Base-by-base conservation (phyloP, 2,329 filamentous ascomycete species). In the Fusarium annulatum region DNA sequence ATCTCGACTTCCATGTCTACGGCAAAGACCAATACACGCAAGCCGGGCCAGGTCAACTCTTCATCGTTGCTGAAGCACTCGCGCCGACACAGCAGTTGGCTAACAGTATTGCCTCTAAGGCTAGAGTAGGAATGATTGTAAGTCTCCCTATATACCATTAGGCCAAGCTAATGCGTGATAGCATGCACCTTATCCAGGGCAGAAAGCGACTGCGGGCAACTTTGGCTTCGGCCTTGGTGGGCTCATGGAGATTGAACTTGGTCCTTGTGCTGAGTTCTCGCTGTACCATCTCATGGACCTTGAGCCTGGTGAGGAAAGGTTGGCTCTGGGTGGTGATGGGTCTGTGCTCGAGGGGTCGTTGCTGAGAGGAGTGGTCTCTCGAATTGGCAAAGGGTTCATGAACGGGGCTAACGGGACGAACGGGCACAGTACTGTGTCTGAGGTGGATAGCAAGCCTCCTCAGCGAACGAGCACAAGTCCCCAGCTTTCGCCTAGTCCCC, bases 181-280 rank as follows among this genome's bases (percentile, higher is more conserved):
- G 75, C 88, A 89, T 68, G 84, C 79, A 1, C 81, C 84, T 0
- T 89, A 89, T 61, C 78, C 81, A 0, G 83, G 84, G 1, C 87
- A 89, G 73, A 84, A 85, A n/a, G 87, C 86, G 0, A 89, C 86
- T 0, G 81, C 83, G 0, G 88, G 88, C 0, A 89, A 89, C 65
- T 84, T 89, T 48, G 86, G 84, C 0, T 79, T 79, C 9, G 78
- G 79, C 0, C 76, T 80, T 23, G 79, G 78, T 0, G 82, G 79
- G 0, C 55, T 74, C 3, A 74, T 79, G 74, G 78, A 80, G 41
- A 61, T 80, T 34, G 77, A 79, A 21, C 30, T 74, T 11, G 79
- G 87, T 0, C 81, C 82, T 5, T 85, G 81, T 65, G 79, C 82
- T 12, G 79, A 85, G 52, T 88, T 87, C 69, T 84, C 79, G 12